Base-by-base conservation (phyloP, 2,329 filamentous ascomycete genomes). In the Pseudogymnoascus sp. region DNA sequence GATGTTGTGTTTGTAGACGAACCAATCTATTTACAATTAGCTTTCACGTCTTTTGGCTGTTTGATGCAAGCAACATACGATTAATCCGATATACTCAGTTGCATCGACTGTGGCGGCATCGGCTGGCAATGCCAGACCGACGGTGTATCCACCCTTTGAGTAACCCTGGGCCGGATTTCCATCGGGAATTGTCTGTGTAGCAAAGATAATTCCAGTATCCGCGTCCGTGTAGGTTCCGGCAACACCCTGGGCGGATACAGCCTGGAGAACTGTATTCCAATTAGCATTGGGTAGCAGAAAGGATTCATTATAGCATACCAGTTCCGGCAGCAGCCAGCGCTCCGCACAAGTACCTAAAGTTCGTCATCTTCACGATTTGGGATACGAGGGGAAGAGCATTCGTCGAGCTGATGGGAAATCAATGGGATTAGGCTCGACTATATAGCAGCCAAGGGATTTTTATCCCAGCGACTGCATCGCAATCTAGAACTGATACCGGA, bases 1-100 rank as follows among this genome's bases (percentile, higher is more conserved):
- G 26, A 6, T 33, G 46, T 56, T 6, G 26, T 6, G n/a, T 78
- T 77, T 4, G 63, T 76, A 68, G 70, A 79, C 78, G 75, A 78
- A 70, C 81, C 82, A 66, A 61, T 60, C 64, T 65, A 33, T 62
- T 10, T 19, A 61, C 62, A 46, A 62, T 62, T 11, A 41, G 46
- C n/a, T 33, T 56, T 4, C 14, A 11, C 19, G 7, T 16, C n/a
- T 8, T n/a, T 19, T 38, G 24, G n/a, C 6, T 33, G 5, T 16
- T 16, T 53, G 14, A 12, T 35, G 4, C 8, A 16, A 8, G 4
- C 46, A 61, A 62, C 78, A 66, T 67, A 85, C 84, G 56, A 86
- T 74, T 60, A 83, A 78, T 41, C 84, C 85, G 63, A 87, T 83
- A 67, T 85, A 86, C 70, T 87, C 85, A 43, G 75, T 78, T 5